These are phyloP conservation scores for Leishmania turanica DNA, from an alignment of 208 protist species.

Conservation along the genomic window DNA sequence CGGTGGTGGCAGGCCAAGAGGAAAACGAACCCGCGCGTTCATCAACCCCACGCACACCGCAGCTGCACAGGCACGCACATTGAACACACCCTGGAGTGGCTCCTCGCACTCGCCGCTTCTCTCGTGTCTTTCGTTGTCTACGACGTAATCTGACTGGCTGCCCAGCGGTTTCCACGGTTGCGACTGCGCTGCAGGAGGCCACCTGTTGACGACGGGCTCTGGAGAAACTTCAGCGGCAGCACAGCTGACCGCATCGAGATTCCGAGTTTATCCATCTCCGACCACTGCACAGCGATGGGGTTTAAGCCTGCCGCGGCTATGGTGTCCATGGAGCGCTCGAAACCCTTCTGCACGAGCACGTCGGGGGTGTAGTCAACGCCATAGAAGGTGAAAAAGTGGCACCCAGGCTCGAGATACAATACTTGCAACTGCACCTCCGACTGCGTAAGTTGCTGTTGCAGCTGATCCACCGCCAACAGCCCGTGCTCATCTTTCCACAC, in stretches of 20 bases:
- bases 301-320: slow-evolving; percentile 86
- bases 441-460: slow-evolving; percentile 62
- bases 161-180: slow-evolving; percentile 60
- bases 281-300: slow-evolving; percentile 92
- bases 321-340: slow-evolving; percentile 90
- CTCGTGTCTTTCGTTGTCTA: not conserved
- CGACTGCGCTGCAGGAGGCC: slow-evolving; percentile 62
- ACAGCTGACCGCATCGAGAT: slow-evolving; percentile 90
- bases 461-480: slow-evolving; percentile 90
- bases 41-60: slow-evolving; percentile 1
- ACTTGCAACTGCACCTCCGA: slow-evolving; percentile 32
- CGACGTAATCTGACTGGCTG: slow-evolving; percentile 56
- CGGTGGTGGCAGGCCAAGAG: not conserved
- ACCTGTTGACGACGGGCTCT: slow-evolving; percentile 38
- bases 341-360: slow-evolving; percentile 90
- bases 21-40: not conserved
- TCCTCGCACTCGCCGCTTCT: not conserved
- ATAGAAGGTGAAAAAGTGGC: slow-evolving; percentile 92
- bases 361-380: slow-evolving; percentile 82
- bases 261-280: slow-evolving; percentile 93
- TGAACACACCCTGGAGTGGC: not conserved
- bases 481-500: slow-evolving; percentile 94
- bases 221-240: slow-evolving; percentile 85
- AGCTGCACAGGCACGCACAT: not conserved
- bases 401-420: slow-evolving; percentile 91